Percentiles rank a stretch among this genome's conserved stretches.
Evolutionary conservation across 768 basidiomycete species (phyloP).

Genomic region (Amanita brunnescens): DNA sequence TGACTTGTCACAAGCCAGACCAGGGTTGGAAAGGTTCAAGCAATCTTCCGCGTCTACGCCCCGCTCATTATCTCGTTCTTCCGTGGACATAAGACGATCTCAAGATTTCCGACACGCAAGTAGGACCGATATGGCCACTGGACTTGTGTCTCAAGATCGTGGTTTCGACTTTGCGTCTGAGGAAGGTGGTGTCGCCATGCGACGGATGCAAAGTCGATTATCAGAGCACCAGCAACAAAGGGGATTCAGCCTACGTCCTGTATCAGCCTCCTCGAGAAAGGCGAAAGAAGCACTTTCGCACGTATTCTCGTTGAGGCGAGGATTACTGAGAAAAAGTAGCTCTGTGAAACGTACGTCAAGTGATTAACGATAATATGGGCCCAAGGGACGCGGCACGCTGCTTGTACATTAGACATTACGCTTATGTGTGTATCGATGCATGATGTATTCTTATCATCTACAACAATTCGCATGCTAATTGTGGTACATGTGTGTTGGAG

Average conservation of each 20-base stretch:
- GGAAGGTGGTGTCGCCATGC: slow-evolving; percentile 77
- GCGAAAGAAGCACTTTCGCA: slow-evolving; percentile 28
- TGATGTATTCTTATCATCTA: slow-evolving; percentile 5
- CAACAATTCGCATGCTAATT: not conserved
- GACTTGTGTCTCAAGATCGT: slow-evolving; percentile 54
- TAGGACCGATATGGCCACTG: slow-evolving; percentile 81
- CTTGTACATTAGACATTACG: slow-evolving; percentile 1
- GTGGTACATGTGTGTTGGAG: not conserved
- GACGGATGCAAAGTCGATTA: slow-evolving; percentile 70
- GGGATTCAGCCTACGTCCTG: not conserved
- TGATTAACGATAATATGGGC: not conserved
- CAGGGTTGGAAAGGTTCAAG: slow-evolving; percentile 14
- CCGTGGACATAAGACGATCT: slow-evolving; percentile 29
- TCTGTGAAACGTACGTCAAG: slow-evolving; percentile 1
- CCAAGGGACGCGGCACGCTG: not conserved
- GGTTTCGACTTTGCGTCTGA: slow-evolving; percentile 89
- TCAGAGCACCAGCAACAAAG: slow-evolving; percentile 33
- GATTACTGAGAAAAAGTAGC: slow-evolving; percentile 17
- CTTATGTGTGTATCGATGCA: not conserved
- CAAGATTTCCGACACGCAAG: slow-evolving; percentile 36
- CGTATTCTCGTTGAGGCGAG: slow-evolving; percentile 27
- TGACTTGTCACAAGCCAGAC: slow-evolving; percentile 39
- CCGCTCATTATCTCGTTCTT: slow-evolving; percentile 25
- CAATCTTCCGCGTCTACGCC: slow-evolving; percentile 23
- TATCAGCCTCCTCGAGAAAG: slow-evolving; percentile 14